These are phyloP conservation scores for Pyricularia grisea DNA, from an alignment of 2,329 filamentous ascomycete species.

Conservation along the genomic window DNA sequence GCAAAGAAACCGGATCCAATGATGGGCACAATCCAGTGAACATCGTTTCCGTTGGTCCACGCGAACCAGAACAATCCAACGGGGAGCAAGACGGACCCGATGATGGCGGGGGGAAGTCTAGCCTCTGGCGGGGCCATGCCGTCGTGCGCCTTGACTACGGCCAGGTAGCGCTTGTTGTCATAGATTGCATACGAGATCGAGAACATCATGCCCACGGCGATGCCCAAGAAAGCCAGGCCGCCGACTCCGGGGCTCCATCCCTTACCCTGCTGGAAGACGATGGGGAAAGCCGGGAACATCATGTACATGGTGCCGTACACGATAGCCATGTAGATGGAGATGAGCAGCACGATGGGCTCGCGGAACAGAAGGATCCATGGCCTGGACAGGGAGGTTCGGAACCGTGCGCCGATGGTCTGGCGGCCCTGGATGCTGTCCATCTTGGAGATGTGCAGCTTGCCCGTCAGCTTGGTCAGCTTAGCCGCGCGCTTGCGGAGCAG, in stretches of 20 bases:
- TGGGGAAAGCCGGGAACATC: constrained; percentile 51
- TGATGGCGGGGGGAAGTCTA: constrained; percentile 50
- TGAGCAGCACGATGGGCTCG: constrained; percentile 60
- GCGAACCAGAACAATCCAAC: constrained; percentile 60
- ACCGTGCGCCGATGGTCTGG: constrained; percentile 35
- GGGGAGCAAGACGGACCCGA: constrained; percentile 54
- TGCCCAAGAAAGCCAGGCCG: constrained; percentile 69
- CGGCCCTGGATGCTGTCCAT: constrained; percentile 27
- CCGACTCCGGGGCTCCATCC: constrained; percentile 68
- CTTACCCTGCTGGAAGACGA: constrained; percentile 62
- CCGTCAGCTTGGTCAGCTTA: constrained; percentile 39
- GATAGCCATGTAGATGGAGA: constrained; percentile 58
- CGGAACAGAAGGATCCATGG: constrained; percentile 62
- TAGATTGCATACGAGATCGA: constrained; percentile 45
- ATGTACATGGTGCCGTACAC: constrained; percentile 48
- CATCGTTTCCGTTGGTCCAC: constrained; percentile 47
- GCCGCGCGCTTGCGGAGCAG: constrained; percentile 43
- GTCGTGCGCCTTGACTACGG: constrained; percentile 27
- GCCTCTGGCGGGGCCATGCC: constrained; percentile 56
- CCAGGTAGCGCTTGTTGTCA: constrained; percentile 45
- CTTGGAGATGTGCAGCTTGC: constrained; percentile 46
- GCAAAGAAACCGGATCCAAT: constrained; percentile 28
- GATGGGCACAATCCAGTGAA: constrained; percentile 26
- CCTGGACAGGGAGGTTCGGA: constrained; percentile 48
- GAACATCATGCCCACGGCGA: constrained; percentile 55